Conservation (phyloP, 139 green algal genomes). For the Micromonas pusilla region DNA sequence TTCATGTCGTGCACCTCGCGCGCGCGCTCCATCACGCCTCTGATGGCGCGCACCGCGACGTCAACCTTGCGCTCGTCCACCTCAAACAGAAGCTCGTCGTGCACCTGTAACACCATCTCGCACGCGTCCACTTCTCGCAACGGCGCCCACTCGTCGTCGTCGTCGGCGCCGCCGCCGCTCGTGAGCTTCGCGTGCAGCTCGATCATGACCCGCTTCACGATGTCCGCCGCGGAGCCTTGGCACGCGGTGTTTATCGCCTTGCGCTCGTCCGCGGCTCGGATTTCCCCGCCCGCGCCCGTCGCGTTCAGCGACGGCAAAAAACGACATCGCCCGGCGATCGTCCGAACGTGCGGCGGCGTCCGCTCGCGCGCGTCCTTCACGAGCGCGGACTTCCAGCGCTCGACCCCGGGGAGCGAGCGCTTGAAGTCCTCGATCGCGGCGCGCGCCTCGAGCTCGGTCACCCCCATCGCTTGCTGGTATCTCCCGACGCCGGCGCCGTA, state of each 20-base stretch:
- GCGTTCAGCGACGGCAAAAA: slow-evolving; percentile 6
- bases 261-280: neutral
- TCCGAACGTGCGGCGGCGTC: neutral
- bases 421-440: neutral
- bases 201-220: slow-evolving; percentile 62
- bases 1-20: slow-evolving; percentile 24
- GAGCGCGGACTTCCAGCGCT: slow-evolving; percentile 1
- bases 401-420: neutral
- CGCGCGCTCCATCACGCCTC: slow-evolving; percentile 51
- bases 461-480: neutral
- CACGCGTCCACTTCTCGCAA: slow-evolving; percentile 3
- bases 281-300: too few relatives aligned
- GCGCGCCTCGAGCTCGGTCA: neutral
- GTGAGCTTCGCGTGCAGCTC: neutral
- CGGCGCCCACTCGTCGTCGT: too few relatives aligned
- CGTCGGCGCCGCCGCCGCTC: too few relatives aligned
- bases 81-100: slow-evolving; percentile 84
- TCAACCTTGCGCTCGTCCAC: slow-evolving; percentile 40
- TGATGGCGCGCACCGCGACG: slow-evolving; percentile 41
- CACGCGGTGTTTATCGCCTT: slow-evolving; percentile 31
- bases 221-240: slow-evolving; percentile 70
- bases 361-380: neutral
- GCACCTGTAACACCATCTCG: slow-evolving; percentile 57
- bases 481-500: neutral
- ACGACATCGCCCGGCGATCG: neutral